Conservation (phyloP, 495 filamentous ascomycete species). For the Elaphomyces granulatus region DNA sequence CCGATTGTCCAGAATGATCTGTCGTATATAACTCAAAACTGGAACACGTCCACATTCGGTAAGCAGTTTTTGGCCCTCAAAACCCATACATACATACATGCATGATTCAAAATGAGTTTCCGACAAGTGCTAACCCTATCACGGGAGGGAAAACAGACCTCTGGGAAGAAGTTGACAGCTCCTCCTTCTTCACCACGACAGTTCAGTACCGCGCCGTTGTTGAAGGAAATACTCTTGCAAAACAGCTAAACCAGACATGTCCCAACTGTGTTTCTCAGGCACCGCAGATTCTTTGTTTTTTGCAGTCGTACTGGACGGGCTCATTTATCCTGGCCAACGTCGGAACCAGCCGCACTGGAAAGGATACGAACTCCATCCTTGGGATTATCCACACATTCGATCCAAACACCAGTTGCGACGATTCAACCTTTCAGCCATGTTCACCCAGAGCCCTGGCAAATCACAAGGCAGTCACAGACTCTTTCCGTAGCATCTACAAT, state of each 20-base stretch:
- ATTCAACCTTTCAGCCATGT: conserved; percentile 34
- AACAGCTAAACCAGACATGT: conserved; percentile 25
- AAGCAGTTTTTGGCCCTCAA: neutral
- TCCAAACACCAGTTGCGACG: conserved; percentile 27
- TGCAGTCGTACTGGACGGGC: conserved; percentile 46
- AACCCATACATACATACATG: too few relatives aligned
- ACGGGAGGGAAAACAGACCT: conserved; percentile 39
- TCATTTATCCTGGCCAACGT: conserved; percentile 39
- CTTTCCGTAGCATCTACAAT: conserved; percentile 33
- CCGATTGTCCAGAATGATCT: conserved; percentile 42
- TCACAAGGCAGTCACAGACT: conserved; percentile 33
- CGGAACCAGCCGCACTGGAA: conserved; percentile 32
- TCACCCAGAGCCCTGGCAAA: conserved; percentile 31
- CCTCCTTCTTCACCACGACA: conserved; percentile 44
- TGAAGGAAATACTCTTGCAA: conserved; percentile 45
- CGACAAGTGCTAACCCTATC: too few relatives aligned
- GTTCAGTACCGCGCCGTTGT: conserved; percentile 43
- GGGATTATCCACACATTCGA: conserved; percentile 47
- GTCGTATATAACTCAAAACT: conserved; percentile 55
- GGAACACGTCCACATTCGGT: conserved; percentile 33
- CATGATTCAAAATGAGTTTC: too few relatives aligned
- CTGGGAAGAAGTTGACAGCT: conserved; percentile 54
- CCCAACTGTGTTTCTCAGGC: conserved; percentile 37
- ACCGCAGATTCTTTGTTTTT: conserved; percentile 45
- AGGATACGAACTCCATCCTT: conserved; percentile 45